A percentile compares a stretch with the other conserved stretches of the same genome.
phyloP scores from a whole-genome alignment of 2,329 filamentous ascomycete genomes.

The Penicillium sclerotiorum region DNA sequence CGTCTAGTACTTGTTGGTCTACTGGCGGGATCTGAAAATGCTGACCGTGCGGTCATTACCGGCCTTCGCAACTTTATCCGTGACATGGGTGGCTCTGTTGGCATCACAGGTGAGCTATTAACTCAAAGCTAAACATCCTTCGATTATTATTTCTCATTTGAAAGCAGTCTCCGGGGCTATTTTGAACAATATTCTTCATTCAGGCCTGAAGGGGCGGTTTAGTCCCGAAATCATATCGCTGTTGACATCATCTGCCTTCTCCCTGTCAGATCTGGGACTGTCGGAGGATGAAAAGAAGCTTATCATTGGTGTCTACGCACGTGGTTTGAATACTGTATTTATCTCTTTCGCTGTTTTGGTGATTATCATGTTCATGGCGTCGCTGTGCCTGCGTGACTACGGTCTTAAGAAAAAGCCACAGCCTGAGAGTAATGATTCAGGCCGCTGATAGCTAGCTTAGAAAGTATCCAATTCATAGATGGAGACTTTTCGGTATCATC shows the following conservation, averaged over 20 bases:
- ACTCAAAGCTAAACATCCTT: no score
- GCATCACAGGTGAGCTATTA: background rate
- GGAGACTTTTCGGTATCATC: no score
- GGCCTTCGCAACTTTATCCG: constrained; percentile 4
- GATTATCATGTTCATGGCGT: background rate
- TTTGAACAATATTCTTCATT: background rate
- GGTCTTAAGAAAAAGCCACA: background rate
- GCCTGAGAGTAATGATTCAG: no score
- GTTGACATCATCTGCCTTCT: constrained; percentile 1
- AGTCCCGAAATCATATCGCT: background rate
- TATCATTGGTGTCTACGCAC: background rate
- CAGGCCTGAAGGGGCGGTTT: background rate
- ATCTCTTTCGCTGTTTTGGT: background rate
- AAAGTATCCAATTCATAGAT: background rate
- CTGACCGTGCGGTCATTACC: constrained; percentile 2
- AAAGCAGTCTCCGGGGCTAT: background rate
- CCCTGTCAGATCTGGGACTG: background rate
- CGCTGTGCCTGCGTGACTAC: background rate
- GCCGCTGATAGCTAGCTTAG: background rate
- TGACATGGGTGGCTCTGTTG: constrained; percentile 1
- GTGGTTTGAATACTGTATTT: background rate
- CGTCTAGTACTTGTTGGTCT: background rate
- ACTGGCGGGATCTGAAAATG: background rate
- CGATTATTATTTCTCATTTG: background rate
- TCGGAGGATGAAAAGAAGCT: background rate